Conservation (phyloP, 441 rosid genomes). For the Jatropha multifida region DNA sequence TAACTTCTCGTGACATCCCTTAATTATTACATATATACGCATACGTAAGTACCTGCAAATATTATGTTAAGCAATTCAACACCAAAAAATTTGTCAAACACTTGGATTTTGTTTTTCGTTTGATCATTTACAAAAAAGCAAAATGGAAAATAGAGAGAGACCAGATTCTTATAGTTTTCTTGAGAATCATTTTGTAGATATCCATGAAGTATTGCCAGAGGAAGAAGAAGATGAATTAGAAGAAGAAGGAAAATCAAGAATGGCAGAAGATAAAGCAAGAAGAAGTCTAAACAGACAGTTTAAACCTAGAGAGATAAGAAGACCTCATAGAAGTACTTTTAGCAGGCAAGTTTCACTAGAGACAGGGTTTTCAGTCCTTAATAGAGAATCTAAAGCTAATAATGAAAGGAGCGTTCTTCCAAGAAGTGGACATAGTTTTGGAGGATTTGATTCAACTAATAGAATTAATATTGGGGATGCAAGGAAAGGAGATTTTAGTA, state of each 20-base stretch:
- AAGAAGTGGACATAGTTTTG: constrained; percentile 80
- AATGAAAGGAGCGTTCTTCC: constrained; percentile 53
- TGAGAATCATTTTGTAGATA: constrained; percentile 54
- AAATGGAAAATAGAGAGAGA: constrained; percentile 35
- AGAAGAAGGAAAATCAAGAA: constrained; percentile 30
- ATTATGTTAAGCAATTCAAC: too few species aligned
- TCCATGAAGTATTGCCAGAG: constrained; percentile 53
- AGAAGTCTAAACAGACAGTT: constrained; percentile 33
- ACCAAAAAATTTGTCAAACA: too few species aligned
- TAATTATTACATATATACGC: too few species aligned
- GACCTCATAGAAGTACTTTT: constrained; percentile 41
- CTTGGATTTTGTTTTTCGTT: neutral
- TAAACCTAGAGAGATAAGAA: constrained; percentile 38
- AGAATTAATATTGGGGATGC: constrained; percentile 39
- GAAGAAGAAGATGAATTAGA: constrained; percentile 44
- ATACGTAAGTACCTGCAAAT: too few species aligned
- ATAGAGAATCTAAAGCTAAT: constrained; percentile 45
- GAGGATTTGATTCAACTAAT: constrained; percentile 62
- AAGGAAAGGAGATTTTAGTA: constrained; percentile 66
- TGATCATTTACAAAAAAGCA: neutral
- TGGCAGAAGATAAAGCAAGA: constrained; percentile 28
- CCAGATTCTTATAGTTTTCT: constrained; percentile 26
- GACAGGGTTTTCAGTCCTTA: constrained; percentile 76
- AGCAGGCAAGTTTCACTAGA: constrained; percentile 77
- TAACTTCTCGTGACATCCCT: constrained; percentile 31